Evolutionary conservation across 768 basidiomycete species (phyloP), one percentile per base, ranked within the genome.

Genomic region (Podaxis sp.): DNA sequence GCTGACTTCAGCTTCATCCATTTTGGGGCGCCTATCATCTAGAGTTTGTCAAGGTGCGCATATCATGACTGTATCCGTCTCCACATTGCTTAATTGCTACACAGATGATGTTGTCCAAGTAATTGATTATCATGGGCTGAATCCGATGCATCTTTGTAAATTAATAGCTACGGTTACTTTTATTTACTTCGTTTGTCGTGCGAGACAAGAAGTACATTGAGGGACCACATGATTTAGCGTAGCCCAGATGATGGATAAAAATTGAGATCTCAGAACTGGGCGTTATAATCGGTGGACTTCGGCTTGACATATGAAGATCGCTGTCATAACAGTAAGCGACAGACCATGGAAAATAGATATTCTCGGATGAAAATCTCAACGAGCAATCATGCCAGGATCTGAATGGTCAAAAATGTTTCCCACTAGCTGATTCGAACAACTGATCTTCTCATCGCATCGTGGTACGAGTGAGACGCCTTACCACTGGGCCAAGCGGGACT

Each of bases 401-500:
- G 18, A 14, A n/a, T 28, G 18, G 28, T 50, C 28, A 60, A 61
- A 62, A 62, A 46, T 25, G 42, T 40, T 65, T 62, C 64, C 62
- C 64, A 53, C 62, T 62, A 56, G 59, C 64, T 65, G 62, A 55
- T 57, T 65, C 52, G 64, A 65, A 65, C 64, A 65, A 65, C 62
- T 59, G 64, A 65, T 62, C 64, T 65, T 60, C 59, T 56, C 64
- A 63, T 65, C 37, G 11, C 51, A n/a, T 13, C 32, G 5, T 16
- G 5, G 35, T 72, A 72, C 71, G 69, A 73, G 72, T 73, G 72
- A 70, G 66, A 71, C 73, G 71, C 73, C 71, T 73, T 73, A 74
- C 74, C 72, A 69, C 74, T 74, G 74, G 74, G 73, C 73, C 72
- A 73, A 71, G 68, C 60, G 68, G 68, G 68, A 63, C 11, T 50